Percentiles rank a stretch among this genome's conserved stretches.
phyloP scores from a whole-genome alignment of 2,329 filamentous ascomycete species.

The Periglandula ipomoeae region DNA sequence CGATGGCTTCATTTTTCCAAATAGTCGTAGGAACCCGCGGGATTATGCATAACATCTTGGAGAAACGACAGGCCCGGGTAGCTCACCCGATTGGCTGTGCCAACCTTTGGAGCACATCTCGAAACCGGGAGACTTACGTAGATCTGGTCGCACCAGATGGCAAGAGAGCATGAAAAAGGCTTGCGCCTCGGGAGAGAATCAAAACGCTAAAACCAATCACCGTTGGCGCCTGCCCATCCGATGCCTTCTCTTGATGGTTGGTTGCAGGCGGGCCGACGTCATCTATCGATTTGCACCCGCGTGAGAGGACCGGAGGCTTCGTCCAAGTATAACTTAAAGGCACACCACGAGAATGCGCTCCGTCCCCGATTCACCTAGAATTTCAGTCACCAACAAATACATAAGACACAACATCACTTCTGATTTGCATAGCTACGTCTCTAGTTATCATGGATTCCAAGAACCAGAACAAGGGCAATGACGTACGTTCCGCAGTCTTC shows the following conservation, averaged over 20 bases:
- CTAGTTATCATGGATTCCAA: constrained; percentile 13
- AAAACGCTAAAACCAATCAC: background rate
- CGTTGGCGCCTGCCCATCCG: background rate
- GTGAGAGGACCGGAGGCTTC: background rate
- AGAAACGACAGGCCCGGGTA: background rate
- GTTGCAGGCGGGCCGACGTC: constrained; percentile 3
- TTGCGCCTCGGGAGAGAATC: background rate
- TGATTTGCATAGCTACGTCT: background rate
- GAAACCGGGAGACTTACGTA: constrained; percentile 4
- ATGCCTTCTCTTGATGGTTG: background rate
- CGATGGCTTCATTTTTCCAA: no score
- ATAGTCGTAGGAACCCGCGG: background rate
- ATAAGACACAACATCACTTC: background rate
- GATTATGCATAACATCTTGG: background rate
- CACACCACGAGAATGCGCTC: background rate
- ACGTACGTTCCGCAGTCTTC: constrained; percentile 5
- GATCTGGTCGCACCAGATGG: background rate
- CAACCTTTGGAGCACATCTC: background rate
- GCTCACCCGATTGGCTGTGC: background rate
- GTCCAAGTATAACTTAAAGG: background rate
- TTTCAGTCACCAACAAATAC: background rate
- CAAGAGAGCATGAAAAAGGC: background rate
- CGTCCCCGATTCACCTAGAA: no score
- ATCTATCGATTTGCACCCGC: constrained; percentile 1
- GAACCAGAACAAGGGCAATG: constrained; percentile 10